A percentile compares a stretch with the other conserved stretches of the same genome.
Evolutionary conservation across 2,329 filamentous ascomycete species (phyloP).

Genomic region (Aspergillus sp.): DNA sequence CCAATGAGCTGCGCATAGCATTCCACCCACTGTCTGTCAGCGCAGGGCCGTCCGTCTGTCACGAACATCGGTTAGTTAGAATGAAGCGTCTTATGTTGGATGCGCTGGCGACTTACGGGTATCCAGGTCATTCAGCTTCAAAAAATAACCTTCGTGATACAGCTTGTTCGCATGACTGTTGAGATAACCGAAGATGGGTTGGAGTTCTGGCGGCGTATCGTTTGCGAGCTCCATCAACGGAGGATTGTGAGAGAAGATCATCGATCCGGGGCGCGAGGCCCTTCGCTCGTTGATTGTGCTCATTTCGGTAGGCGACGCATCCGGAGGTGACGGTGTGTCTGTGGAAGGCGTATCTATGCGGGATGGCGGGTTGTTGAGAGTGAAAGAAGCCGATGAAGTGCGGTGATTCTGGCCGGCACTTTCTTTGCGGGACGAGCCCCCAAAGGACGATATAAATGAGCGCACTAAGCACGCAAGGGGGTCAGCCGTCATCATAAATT

Average conservation of each 20-base stretch:
- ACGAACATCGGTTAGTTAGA: slow-evolving; percentile 28
- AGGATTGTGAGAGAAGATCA: slow-evolving; percentile 82
- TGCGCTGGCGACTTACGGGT: slow-evolving; percentile 62
- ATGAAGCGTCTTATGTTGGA: not conserved
- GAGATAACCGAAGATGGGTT: slow-evolving; percentile 89
- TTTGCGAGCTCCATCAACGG: slow-evolving; percentile 79
- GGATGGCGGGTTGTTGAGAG: slow-evolving; percentile 22
- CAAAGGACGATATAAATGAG: slow-evolving; percentile 74
- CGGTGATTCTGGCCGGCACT: slow-evolving; percentile 30
- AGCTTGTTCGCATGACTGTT: slow-evolving; percentile 96
- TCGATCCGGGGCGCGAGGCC: slow-evolving; percentile 73
- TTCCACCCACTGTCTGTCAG: slow-evolving; percentile 88
- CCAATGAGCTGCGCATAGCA: slow-evolving; percentile 96
- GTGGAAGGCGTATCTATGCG: slow-evolving; percentile 33
- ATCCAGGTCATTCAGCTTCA: slow-evolving; percentile 95
- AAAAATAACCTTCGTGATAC: slow-evolving; percentile 96
- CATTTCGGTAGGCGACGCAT: slow-evolving; percentile 40
- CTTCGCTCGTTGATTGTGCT: slow-evolving; percentile 48
- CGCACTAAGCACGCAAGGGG: slow-evolving; percentile 59
- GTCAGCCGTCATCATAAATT: slow-evolving; percentile 11
- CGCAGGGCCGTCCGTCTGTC: slow-evolving; percentile 79
- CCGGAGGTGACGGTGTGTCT: slow-evolving; percentile 35
- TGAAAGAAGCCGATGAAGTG: slow-evolving; percentile 19
- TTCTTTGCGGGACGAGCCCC: slow-evolving; percentile 39
- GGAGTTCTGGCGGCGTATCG: slow-evolving; percentile 87